Base-by-base conservation (phyloP, 345 rosid species). In the Combretum micranthum region DNA sequence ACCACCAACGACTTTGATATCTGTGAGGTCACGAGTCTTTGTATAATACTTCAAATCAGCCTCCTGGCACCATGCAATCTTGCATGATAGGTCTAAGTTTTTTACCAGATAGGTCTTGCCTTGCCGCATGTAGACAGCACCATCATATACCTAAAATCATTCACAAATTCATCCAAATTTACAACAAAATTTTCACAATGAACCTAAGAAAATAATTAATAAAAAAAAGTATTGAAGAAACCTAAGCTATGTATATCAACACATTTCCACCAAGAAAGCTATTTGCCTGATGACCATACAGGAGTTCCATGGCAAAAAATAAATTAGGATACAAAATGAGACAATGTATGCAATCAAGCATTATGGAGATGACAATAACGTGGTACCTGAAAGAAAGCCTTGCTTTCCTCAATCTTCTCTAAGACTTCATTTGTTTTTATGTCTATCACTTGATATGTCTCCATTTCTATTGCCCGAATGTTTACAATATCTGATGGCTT, bases 371-470 rank as follows among this genome's bases (percentile, higher is more conserved):
- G 23, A 21, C 32, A 15, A 16, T 56, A 54, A 43, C 53, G 63
- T 20, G 23, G 19, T 57, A 81, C 95, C 95, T 92, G 98, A 71
- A 92, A 88, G 85, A 92, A 92, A 47, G 98, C 98, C 70, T 67
- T 86, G 84, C 97, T 88, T 76, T 92, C 95, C 73, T 88, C 98
- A 55, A 92, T 84, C 77, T 88, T 94, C 69, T 92, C 97, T 18
- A 92, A 83, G 56, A 82, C 72, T 66, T 80, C 79, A 26, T 81
- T 58, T 55, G 46, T 69, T 51, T 61, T 63, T 43, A 56, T 70
- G 61, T 84, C 83, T 65, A 84, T 71, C 52, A 88, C 95, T 45
- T 49, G 66, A 77, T 88, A 88, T 56, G 72, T 77, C 70, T 64
- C 88, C 52, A 80, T 51, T 71, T 88, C 98, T 65, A 88, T 84